Percentiles rank a stretch among this genome's conserved stretches.
These are phyloP conservation scores for Fusarium sulawesiense DNA, from an alignment of 2,329 filamentous ascomycete genomes.

Conservation along the genomic window DNA sequence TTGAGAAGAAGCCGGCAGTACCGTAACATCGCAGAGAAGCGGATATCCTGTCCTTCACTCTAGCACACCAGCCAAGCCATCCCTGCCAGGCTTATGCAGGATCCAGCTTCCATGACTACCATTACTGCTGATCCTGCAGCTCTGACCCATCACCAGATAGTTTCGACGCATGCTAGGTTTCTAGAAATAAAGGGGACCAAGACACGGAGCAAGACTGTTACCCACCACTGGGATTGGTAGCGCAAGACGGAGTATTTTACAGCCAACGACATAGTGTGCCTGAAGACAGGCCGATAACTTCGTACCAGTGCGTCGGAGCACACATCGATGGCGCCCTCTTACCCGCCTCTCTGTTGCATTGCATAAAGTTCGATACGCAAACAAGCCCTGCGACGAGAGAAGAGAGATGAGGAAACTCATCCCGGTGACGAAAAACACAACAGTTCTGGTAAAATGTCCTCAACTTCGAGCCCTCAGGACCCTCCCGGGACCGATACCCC, in stretches of 20 bases:
- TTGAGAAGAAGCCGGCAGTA: conserved; percentile 9
- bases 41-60: conserved; percentile 8
- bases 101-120: conserved; percentile 13
- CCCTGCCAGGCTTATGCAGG: conserved; percentile 18
- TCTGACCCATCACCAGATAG: conserved; percentile 23
- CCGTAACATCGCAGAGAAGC: conserved; percentile 10
- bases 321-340: neutral
- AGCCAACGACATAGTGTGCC: conserved; percentile 39
- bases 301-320: conserved; percentile 27
- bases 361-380: conserved; percentile 27
- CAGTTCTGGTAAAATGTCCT: conserved; percentile 15
- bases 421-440: conserved; percentile 24
- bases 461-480: conserved; percentile 9
- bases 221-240: conserved; percentile 26
- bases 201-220: conserved; percentile 33
- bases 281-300: conserved; percentile 13
- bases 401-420: conserved; percentile 39
- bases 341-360: conserved; percentile 28
- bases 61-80: neutral
- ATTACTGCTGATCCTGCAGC: conserved; percentile 21
- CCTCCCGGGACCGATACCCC: conserved; percentile 15
- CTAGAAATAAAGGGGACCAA: conserved; percentile 40
- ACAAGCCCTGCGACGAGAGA: conserved; percentile 23
- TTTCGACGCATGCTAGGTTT: conserved; percentile 32
- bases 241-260: conserved; percentile 20